Evolutionary conservation across 192 early-diverging fungal species (phyloP).

Genomic region (Ambispora gerdemannii): DNA sequence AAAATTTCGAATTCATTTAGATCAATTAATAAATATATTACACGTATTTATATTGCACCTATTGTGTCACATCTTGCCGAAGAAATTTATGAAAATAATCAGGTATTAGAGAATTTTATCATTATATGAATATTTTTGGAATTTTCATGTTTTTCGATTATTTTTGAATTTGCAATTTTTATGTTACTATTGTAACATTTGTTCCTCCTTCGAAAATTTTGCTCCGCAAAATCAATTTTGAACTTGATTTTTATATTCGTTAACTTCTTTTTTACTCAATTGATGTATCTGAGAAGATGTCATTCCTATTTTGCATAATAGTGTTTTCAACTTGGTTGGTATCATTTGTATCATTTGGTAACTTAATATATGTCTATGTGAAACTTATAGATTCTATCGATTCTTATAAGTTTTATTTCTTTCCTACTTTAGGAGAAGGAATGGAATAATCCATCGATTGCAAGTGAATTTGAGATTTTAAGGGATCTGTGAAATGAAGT

Average conservation of each 20-base stretch:
- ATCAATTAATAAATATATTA: not conserved
- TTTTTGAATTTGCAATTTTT: too few relatives aligned
- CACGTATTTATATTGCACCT: constrained; percentile 54
- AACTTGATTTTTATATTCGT: too few relatives aligned
- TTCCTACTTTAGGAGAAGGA: constrained; percentile 31
- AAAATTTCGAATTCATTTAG: not conserved
- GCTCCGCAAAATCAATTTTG: too few relatives aligned
- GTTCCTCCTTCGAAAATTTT: too few relatives aligned
- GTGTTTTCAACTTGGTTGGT: constrained; percentile 64
- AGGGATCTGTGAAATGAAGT: constrained; percentile 46
- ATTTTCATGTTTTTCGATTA: too few relatives aligned
- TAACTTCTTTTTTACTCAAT: too few relatives aligned
- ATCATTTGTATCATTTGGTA: constrained; percentile 38
- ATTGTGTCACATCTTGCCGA: constrained; percentile 66
- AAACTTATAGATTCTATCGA: constrained; percentile 35
- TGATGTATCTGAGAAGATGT: too few relatives aligned
- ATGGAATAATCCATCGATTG: constrained; percentile 44
- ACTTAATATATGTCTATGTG: not conserved
- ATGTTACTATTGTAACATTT: too few relatives aligned
- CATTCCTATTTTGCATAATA: constrained; percentile 40
- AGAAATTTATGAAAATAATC: constrained; percentile 69
- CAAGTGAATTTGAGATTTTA: constrained; percentile 44
- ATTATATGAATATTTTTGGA: too few relatives aligned
- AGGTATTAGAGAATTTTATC: constrained; percentile 38
- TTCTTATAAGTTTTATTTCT: constrained; percentile 31